Conservation (phyloP, 2,329 filamentous ascomycete genomes). For the Colletotrichum caudatum region DNA sequence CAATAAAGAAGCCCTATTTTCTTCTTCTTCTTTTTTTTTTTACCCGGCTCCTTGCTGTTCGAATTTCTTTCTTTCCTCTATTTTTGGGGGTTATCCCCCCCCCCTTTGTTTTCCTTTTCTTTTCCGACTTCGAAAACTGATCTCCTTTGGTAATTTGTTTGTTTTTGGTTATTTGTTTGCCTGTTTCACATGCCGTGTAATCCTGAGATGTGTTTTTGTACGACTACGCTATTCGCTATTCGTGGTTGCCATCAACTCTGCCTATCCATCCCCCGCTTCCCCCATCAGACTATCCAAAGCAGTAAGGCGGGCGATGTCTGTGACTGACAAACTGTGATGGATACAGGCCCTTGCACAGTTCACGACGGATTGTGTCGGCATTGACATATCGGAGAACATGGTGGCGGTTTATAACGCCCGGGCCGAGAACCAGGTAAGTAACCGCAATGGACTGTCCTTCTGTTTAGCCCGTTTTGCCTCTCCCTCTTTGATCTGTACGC, state of each 20-base stretch:
- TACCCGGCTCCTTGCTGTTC: too few species aligned
- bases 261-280: not conserved
- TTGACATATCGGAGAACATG: constrained; percentile 81
- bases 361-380: constrained; percentile 71
- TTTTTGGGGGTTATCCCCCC: too few species aligned
- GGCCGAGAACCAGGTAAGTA: constrained; percentile 64
- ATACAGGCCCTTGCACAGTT: constrained; percentile 70
- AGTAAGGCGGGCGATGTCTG: not conserved
- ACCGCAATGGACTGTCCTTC: not conserved
- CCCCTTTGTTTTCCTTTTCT: constrained; percentile 6
- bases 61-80: too few species aligned
- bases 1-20: not conserved
- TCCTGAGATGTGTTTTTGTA: not conserved
- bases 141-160: not conserved
- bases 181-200: not conserved
- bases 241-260: not conserved
- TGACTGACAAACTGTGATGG: constrained; percentile 7
- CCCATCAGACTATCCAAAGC: not conserved
- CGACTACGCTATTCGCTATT: not conserved
- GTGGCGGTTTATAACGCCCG: constrained; percentile 73
- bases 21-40: not conserved
- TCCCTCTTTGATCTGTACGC: not conserved
- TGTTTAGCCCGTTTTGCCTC: not conserved
- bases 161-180: not conserved
- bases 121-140: too few species aligned